phyloP scores from a whole-genome alignment of 805 yeast species.

The Crinitomyces ghanaensis region DNA sequence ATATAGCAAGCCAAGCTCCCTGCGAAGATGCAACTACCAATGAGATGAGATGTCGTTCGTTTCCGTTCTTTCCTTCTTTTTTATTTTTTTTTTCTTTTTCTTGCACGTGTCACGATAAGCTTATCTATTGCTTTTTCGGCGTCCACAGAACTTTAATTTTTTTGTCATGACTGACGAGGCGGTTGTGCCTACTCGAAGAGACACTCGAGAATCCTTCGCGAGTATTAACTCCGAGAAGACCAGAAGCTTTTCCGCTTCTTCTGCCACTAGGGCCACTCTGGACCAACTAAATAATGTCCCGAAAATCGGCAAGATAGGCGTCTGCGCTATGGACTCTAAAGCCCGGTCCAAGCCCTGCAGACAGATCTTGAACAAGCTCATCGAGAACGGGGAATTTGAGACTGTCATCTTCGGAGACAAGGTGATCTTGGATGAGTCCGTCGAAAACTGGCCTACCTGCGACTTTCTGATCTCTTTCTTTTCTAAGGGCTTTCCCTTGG shows the following conservation, averaged over 20 bases:
- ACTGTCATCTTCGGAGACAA: slow-evolving; percentile 96
- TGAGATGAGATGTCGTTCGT: too few relatives aligned
- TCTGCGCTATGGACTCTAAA: slow-evolving; percentile 97
- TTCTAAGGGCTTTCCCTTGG: slow-evolving; percentile 92
- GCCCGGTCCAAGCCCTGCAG: slow-evolving; percentile 94
- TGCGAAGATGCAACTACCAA: too few relatives aligned
- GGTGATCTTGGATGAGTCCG: slow-evolving; percentile 81
- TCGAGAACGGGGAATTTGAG: slow-evolving; percentile 91
- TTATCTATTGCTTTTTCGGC: too few relatives aligned
- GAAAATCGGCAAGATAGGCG: slow-evolving; percentile 83
- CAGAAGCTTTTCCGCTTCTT: slow-evolving; percentile 5
- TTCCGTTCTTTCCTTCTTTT: too few relatives aligned
- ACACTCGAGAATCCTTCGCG: too few relatives aligned
- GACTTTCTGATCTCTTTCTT: slow-evolving; percentile 89
- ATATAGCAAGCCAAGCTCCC: too few relatives aligned
- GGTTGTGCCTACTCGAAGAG: too few relatives aligned
- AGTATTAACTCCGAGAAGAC: too few relatives aligned
- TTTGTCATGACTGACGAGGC: too few relatives aligned
- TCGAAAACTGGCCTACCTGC: slow-evolving; percentile 98
- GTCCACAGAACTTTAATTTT: too few relatives aligned
- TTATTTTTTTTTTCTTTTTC: too few relatives aligned
- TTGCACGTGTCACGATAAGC: too few relatives aligned
- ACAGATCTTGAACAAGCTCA: slow-evolving; percentile 73
- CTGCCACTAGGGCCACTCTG: background rate
- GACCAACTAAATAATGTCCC: slow-evolving; percentile 4